Evolutionary conservation across 2,329 filamentous ascomycete species (phyloP).

Genomic region (Paecilomyces dactylethromorphus): DNA sequence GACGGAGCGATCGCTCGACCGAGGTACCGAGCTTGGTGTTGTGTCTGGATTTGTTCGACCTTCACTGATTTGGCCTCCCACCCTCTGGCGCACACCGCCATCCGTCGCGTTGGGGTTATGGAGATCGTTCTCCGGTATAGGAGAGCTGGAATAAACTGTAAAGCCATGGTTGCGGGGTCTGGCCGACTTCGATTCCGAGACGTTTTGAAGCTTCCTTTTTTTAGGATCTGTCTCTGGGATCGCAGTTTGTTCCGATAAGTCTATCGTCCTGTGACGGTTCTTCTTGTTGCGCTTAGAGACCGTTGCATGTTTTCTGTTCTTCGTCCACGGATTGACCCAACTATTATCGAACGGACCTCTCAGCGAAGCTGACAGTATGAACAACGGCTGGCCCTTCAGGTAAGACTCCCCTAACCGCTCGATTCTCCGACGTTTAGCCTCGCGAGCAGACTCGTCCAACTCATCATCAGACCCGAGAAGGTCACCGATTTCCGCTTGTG

Average conservation of each 20-base stretch:
- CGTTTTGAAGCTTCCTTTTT: slow-evolving; percentile 12
- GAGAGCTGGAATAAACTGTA: slow-evolving; percentile 1
- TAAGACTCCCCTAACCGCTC: slow-evolving; percentile 37
- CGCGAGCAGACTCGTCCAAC: slow-evolving; percentile 21
- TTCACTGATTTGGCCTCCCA: neutral
- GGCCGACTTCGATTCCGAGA: slow-evolving; percentile 8
- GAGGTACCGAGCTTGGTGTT: neutral
- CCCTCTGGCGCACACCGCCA: neutral
- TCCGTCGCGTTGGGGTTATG: neutral
- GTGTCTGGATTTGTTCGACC: neutral
- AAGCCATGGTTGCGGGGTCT: neutral
- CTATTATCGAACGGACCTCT: slow-evolving; percentile 37
- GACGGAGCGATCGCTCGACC: neutral
- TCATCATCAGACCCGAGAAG: slow-evolving; percentile 35
- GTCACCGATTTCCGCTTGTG: slow-evolving; percentile 19
- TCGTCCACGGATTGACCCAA: slow-evolving; percentile 43
- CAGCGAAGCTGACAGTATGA: slow-evolving; percentile 40
- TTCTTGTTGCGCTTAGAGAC: neutral
- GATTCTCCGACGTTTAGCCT: slow-evolving; percentile 35
- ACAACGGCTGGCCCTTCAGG: slow-evolving; percentile 35
- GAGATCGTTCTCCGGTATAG: neutral
- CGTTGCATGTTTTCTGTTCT: slow-evolving; percentile 11
- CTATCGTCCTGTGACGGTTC: neutral
- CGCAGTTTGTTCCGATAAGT: slow-evolving; percentile 11
- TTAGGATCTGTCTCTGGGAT: slow-evolving; percentile 22